These are phyloP conservation scores for Dendrobium officinale DNA, from an alignment of 106 monocot species.

Conservation along the genomic window DNA sequence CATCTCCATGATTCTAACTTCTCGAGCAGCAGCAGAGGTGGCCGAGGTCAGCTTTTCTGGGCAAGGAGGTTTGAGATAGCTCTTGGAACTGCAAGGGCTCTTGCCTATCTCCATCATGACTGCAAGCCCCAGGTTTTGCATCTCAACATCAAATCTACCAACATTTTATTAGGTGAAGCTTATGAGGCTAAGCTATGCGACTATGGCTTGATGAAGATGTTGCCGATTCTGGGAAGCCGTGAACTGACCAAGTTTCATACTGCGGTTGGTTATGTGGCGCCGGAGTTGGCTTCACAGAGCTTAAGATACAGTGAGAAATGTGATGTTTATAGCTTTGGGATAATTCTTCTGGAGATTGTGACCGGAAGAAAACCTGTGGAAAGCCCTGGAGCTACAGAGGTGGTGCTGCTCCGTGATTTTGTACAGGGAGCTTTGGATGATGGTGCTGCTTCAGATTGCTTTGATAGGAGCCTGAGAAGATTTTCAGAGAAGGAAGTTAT, in stretches of 20 bases:
- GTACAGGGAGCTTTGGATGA: conserved; percentile 66
- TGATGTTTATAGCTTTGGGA: conserved; percentile 95
- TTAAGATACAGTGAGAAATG: conserved; percentile 82
- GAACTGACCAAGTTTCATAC: conserved; percentile 46
- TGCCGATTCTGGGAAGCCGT: conserved; percentile 63
- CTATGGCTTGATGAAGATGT: conserved; percentile 74
- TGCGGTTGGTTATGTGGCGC: conserved; percentile 78
- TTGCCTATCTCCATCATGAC: conserved; percentile 94
- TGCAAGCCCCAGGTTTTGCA: conserved; percentile 84
- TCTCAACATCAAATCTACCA: conserved; percentile 85
- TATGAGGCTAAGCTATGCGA: conserved; percentile 76
- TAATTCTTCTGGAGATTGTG: conserved; percentile 77
- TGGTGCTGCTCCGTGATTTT: conserved; percentile 56
- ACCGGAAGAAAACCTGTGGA: conserved; percentile 88
- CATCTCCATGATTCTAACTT: conserved; percentile 50
- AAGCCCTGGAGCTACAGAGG: conserved; percentile 40
- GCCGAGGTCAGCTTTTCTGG: conserved; percentile 57
- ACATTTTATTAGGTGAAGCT: conserved; percentile 69
- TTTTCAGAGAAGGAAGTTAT: conserved; percentile 69
- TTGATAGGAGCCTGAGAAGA: conserved; percentile 54
- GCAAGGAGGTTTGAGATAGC: conserved; percentile 62
- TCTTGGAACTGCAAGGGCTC: conserved; percentile 70
- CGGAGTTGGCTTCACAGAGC: conserved; percentile 79
- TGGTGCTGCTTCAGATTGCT: conserved; percentile 57
- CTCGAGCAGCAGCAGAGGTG: conserved; percentile 21